These are phyloP conservation scores for Lepiota venenata DNA, from an alignment of 768 basidiomycete species.

Conservation along the genomic window DNA sequence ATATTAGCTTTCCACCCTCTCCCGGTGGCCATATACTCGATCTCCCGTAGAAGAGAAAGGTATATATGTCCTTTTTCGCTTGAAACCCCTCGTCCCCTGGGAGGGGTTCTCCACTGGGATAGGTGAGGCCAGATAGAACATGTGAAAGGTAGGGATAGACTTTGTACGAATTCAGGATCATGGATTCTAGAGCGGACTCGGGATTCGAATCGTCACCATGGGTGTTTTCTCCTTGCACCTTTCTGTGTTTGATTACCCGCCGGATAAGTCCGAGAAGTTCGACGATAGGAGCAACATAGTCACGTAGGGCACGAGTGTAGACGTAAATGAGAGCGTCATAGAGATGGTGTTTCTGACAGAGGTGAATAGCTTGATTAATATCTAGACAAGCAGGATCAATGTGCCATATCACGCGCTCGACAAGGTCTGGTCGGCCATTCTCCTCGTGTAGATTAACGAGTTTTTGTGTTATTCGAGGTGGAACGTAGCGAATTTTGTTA, in stretches of 20 bases:
- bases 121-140: slow-evolving; percentile 76
- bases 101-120: slow-evolving; percentile 80
- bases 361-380: slow-evolving; percentile 84
- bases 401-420: slow-evolving; percentile 93
- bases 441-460: slow-evolving; percentile 78
- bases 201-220: slow-evolving; percentile 20
- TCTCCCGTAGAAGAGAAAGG: slow-evolving; percentile 81
- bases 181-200: slow-evolving; percentile 46
- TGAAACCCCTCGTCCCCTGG: slow-evolving; percentile 56
- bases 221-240: slow-evolving; percentile 27
- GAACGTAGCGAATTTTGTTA: slow-evolving; percentile 67
- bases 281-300: slow-evolving; percentile 88
- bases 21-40: slow-evolving; percentile 77
- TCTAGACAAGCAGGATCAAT: slow-evolving; percentile 90
- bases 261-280: slow-evolving; percentile 79
- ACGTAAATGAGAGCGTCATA: slow-evolving; percentile 96
- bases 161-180: slow-evolving; percentile 81
- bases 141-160: slow-evolving; percentile 86
- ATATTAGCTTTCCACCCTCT: slow-evolving; percentile 65
- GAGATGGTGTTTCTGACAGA: slow-evolving; percentile 80
- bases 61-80: slow-evolving; percentile 75
- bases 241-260: slow-evolving; percentile 55
- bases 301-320: slow-evolving; percentile 82
- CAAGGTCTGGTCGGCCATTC: slow-evolving; percentile 64
- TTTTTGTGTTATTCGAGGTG: slow-evolving; percentile 85